A percentile compares a stretch with the other conserved stretches of the same genome.
phyloP scores from a whole-genome alignment of 2,329 filamentous ascomycete species.

The Iodosphaeria phyllophila region DNA sequence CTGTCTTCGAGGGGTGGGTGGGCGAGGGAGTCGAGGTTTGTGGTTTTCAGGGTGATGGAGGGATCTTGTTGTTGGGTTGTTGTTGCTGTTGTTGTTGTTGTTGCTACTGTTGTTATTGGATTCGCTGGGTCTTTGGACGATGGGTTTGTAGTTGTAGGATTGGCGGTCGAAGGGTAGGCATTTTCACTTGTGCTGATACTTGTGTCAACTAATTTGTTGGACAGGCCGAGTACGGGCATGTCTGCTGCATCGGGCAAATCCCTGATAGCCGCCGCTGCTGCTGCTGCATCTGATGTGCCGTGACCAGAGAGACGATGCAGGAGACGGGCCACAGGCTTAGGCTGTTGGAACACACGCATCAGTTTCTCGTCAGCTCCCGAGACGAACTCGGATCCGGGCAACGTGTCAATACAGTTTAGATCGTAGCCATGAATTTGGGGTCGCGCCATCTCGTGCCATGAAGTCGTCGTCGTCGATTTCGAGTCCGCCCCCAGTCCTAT shows the following conservation, averaged over 20 bases:
- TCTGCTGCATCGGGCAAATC: slow-evolving; percentile 71
- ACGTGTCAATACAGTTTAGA: slow-evolving; percentile 75
- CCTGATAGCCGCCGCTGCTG: slow-evolving; percentile 15
- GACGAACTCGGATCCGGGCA: slow-evolving; percentile 61
- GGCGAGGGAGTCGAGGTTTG: slow-evolving; percentile 42
- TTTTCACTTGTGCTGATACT: slow-evolving; percentile 21
- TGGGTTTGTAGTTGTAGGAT: too few relatives aligned
- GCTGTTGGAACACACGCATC: slow-evolving; percentile 86
- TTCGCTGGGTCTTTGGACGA: too few relatives aligned
- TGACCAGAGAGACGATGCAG: slow-evolving; percentile 51
- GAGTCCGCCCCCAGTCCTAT: slow-evolving; percentile 17
- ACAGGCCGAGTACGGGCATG: slow-evolving; percentile 86
- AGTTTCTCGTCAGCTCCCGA: slow-evolving; percentile 96
- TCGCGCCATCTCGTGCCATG: slow-evolving; percentile 94
- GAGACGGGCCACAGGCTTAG: slow-evolving; percentile 62
- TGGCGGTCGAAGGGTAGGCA: slow-evolving; percentile 11
- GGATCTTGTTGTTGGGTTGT: slow-evolving; percentile 35
- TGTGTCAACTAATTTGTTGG: slow-evolving; percentile 74
- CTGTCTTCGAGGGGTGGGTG: slow-evolving; percentile 81
- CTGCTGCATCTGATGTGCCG: too few relatives aligned
- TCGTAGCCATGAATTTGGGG: slow-evolving; percentile 98
- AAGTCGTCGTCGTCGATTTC: too few relatives aligned
- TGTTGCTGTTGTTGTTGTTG: too few relatives aligned
- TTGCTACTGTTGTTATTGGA: too few relatives aligned
- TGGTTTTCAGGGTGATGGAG: slow-evolving; percentile 34